Conservation (phyloP, 345 rosid genomes). For the Populus pruinosa region DNA sequence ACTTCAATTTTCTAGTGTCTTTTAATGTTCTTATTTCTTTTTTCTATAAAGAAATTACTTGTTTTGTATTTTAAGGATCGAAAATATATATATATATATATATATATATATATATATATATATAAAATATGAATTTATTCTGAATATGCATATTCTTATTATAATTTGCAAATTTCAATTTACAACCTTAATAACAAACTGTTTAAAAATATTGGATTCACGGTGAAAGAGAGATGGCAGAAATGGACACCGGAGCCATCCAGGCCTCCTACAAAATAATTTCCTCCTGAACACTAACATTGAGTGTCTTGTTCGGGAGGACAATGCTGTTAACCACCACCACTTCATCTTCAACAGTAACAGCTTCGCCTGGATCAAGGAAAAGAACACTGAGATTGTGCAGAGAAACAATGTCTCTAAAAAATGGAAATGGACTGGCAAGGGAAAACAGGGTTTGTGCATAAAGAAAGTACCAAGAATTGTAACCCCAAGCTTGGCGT, state of each 20-base stretch:
- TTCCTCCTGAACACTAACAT: slow-evolving; percentile 34
- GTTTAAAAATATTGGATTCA: background rate
- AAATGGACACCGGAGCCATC: background rate
- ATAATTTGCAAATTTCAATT: background rate
- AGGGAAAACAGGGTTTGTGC: background rate
- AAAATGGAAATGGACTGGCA: background rate
- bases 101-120: too few relatives aligned
- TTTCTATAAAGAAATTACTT: too few relatives aligned
- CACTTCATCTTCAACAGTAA: slow-evolving; percentile 28
- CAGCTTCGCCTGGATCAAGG: slow-evolving; percentile 23
- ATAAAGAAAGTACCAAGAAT: slow-evolving; percentile 19
- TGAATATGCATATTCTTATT: background rate
- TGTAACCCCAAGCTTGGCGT: slow-evolving; percentile 28
- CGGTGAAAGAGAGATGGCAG: background rate
- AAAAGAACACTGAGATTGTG: background rate
- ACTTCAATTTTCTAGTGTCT: too few relatives aligned
- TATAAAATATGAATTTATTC: too few relatives aligned
- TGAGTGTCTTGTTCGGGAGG: slow-evolving; percentile 32
- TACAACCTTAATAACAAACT: slow-evolving; percentile 13
- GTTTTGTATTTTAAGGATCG: too few relatives aligned
- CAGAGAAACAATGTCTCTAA: background rate
- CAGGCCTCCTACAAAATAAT: slow-evolving; percentile 20
- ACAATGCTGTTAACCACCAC: slow-evolving; percentile 29
- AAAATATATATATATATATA: too few relatives aligned
- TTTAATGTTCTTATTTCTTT: too few relatives aligned